Evolutionary conservation across 2,329 filamentous ascomycete species (phyloP).

Genomic region (Trichoderma atroviride): DNA sequence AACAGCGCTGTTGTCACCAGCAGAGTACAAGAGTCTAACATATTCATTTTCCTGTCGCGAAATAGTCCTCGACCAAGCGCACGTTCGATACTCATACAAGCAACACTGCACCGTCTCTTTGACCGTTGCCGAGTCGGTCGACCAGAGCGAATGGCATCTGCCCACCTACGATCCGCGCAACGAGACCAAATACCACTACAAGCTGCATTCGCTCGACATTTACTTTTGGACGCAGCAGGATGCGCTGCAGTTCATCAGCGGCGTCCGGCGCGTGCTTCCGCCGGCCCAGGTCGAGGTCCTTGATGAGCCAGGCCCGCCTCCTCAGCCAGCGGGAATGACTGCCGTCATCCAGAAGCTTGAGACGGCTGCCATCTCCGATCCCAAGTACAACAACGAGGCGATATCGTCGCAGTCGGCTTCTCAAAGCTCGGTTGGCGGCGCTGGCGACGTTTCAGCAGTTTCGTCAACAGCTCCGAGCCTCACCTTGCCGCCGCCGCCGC

Average conservation of each 20-base stretch:
- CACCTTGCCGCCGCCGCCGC: constrained; percentile 36
- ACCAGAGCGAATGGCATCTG: constrained; percentile 71
- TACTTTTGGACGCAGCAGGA: constrained; percentile 80
- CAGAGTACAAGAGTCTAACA: constrained; percentile 30
- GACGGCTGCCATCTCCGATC: constrained; percentile 66
- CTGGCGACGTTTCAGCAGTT: constrained; percentile 23
- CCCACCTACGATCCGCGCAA: constrained; percentile 72
- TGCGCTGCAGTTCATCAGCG: constrained; percentile 70
- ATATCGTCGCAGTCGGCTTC: constrained; percentile 21
- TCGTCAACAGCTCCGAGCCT: constrained; percentile 19
- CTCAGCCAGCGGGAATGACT: constrained; percentile 58
- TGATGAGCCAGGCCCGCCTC: constrained; percentile 62
- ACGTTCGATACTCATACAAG: constrained; percentile 71
- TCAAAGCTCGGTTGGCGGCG: constrained; percentile 11
- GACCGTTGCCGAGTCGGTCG: constrained; percentile 58
- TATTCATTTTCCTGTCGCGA: constrained; percentile 2
- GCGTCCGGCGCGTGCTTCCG: constrained; percentile 66
- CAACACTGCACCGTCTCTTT: constrained; percentile 73
- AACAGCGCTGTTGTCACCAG: not conserved
- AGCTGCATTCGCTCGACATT: constrained; percentile 72
- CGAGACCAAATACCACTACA: constrained; percentile 78
- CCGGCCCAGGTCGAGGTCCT: constrained; percentile 62
- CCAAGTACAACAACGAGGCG: constrained; percentile 44
- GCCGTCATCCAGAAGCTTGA: constrained; percentile 75
- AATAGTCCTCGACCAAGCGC: constrained; percentile 68